Evolutionary conservation across 176 grass and related monocot species (phyloP).

Genomic region (Puya raimondii): DNA sequence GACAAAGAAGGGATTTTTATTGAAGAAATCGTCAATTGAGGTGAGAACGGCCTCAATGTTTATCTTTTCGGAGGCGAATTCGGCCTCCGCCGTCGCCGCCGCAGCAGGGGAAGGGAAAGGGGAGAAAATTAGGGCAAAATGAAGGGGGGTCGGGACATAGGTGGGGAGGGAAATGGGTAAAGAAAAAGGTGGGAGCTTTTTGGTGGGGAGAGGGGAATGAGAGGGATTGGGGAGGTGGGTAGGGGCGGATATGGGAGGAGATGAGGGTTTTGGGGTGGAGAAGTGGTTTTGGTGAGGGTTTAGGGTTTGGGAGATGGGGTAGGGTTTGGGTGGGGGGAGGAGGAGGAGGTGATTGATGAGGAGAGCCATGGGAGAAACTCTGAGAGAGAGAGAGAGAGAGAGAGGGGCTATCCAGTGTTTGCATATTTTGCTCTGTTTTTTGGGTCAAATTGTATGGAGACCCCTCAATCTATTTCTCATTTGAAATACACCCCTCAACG

Average conservation of each 20-base stretch:
- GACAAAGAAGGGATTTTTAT: constrained; percentile 82
- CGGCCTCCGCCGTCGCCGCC: constrained; percentile 14
- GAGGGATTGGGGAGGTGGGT: constrained; percentile 26
- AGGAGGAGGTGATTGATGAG: neutral
- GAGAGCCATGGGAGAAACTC: neutral
- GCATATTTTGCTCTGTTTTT: neutral
- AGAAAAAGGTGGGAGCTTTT: constrained; percentile 2
- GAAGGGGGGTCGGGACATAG: constrained; percentile 14
- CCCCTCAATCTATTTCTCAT: too few species aligned
- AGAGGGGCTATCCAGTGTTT: neutral
- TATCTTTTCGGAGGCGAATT: constrained; percentile 47
- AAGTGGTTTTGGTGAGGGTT: constrained; percentile 7
- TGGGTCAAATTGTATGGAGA: too few species aligned
- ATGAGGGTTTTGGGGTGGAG: constrained; percentile 5
- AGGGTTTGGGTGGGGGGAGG: neutral
- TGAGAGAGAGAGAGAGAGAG: neutral
- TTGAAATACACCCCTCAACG: too few species aligned
- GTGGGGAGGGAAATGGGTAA: neutral
- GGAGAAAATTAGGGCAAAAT: constrained; percentile 18
- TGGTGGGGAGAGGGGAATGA: constrained; percentile 19
- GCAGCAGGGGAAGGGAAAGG: constrained; percentile 32
- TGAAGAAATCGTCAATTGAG: constrained; percentile 85
- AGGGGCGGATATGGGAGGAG: constrained; percentile 9
- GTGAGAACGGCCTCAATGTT: constrained; percentile 61
- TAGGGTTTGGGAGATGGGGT: neutral